Conservation (phyloP, 2,329 filamentous ascomycete species). For the Apiospora rasikravindrae region DNA sequence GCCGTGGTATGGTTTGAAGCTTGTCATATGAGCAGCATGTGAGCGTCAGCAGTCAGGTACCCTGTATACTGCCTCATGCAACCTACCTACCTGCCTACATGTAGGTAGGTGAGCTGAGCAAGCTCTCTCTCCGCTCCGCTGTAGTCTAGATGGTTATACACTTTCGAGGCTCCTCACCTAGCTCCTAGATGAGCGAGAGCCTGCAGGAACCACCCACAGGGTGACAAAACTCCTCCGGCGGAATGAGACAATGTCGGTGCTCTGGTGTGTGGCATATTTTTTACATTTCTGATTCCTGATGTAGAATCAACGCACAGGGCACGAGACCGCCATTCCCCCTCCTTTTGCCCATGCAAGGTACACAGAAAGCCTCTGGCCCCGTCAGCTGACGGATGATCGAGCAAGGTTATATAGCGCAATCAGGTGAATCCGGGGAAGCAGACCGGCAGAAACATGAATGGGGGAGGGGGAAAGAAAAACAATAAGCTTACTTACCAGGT, state of each 20-base stretch:
- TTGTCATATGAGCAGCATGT: conserved; percentile 3
- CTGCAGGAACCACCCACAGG: neutral
- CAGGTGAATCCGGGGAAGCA: conserved; percentile 16
- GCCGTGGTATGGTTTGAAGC: neutral
- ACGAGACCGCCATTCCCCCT: neutral
- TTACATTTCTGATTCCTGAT: neutral
- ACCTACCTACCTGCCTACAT: neutral
- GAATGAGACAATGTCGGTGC: conserved; percentile 13
- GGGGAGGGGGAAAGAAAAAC: neutral
- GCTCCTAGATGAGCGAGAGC: neutral
- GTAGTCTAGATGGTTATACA: neutral
- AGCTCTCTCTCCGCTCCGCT: neutral
- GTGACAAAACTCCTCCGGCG: conserved; percentile 9
- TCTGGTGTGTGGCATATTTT: conserved; percentile 4
- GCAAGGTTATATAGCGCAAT: conserved; percentile 4
- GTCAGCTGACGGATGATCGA: conserved; percentile 13
- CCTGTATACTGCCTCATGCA: neutral
- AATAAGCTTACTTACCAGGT: conserved; percentile 4
- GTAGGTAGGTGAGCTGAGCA: neutral
- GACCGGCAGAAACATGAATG: conserved; percentile 5
- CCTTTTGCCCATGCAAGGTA: conserved; percentile 3
- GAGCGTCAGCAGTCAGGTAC: conserved; percentile 3
- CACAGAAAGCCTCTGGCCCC: conserved; percentile 1
- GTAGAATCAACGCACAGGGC: conserved; percentile 7
- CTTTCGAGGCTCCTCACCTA: neutral